These are phyloP conservation scores for Nematocida major DNA, from an alignment of 371 early-diverging fungal genomes.

Conservation along the genomic window DNA sequence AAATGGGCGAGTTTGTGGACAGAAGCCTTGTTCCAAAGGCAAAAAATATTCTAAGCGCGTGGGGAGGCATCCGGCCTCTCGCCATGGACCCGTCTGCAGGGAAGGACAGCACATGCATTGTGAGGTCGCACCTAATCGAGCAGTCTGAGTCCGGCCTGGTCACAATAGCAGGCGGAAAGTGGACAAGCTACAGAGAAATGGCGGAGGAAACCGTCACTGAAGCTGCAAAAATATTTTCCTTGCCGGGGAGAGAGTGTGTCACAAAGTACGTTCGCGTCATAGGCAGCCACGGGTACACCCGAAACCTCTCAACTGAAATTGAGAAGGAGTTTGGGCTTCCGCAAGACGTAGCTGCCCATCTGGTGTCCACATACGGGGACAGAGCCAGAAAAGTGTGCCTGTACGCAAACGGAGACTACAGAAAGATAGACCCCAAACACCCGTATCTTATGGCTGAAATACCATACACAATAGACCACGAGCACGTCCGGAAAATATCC, in stretches of 20 bases:
- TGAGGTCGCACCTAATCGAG: conserved; percentile 88
- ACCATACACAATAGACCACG: conserved; percentile 78
- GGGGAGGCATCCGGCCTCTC: conserved; percentile 94
- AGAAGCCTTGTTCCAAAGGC: conserved; percentile 80
- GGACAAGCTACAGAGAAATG: conserved; percentile 98
- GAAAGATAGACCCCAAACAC: conserved; percentile 70
- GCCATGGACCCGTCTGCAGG: conserved; percentile 78
- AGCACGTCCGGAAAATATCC: conserved; percentile 81
- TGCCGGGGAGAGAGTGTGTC: conserved; percentile 65
- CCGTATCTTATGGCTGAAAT: conserved; percentile 89
- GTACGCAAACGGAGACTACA: conserved; percentile 16
- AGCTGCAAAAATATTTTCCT: conserved; percentile 71
- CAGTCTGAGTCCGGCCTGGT: conserved; percentile 74
- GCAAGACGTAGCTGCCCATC: conserved; percentile 80
- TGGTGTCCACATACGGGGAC: conserved; percentile 83
- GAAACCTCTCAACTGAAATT: conserved; percentile 77
- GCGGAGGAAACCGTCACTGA: conserved; percentile 86
- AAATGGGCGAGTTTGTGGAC: conserved; percentile 78
- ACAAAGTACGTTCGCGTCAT: conserved; percentile 74
- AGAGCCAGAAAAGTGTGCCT: conserved; percentile 67
- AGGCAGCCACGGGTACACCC: conserved; percentile 77
- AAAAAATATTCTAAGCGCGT: conserved; percentile 85
- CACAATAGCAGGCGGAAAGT: conserved; percentile 96
- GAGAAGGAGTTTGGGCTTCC: conserved; percentile 83
- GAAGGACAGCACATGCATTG: conserved; percentile 78